Percentiles rank a stretch among this genome's conserved stretches.
Conservation (phyloP, 2,329 filamentous ascomycete species). For the Stenocarpella maydis region DNA sequence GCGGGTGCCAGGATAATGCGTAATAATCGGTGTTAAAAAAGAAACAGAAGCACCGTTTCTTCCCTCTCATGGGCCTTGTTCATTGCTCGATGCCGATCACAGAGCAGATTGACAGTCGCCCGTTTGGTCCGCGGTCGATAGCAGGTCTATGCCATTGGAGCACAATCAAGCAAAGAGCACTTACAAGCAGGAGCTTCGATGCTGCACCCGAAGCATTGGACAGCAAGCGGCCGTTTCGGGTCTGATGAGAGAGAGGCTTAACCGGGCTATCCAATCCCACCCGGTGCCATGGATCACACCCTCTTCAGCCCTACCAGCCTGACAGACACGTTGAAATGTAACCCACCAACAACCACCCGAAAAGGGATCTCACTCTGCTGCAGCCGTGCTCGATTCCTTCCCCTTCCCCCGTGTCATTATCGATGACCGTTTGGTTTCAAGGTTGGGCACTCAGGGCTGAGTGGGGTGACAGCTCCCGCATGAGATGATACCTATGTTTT, state of each 20-base stretch:
- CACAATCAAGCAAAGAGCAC: neutral
- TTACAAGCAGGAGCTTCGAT: neutral
- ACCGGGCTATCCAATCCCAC: neutral
- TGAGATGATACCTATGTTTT: constrained; percentile 6
- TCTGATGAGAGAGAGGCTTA: neutral
- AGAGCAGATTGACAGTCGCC: neutral
- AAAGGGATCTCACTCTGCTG: constrained; percentile 22
- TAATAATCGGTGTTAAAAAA: constrained; percentile 27
- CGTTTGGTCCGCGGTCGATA: no score
- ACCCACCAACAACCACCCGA: neutral
- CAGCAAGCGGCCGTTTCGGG: neutral
- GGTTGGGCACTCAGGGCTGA: neutral
- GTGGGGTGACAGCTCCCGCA: neutral
- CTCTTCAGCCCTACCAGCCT: neutral
- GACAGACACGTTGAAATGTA: constrained; percentile 2
- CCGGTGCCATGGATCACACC: neutral
- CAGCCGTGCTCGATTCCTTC: neutral
- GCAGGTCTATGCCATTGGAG: neutral
- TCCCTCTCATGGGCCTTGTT: neutral
- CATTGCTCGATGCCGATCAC: no score
- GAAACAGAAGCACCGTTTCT: neutral
- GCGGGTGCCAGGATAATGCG: constrained; percentile 33
- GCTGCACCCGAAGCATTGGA: neutral
- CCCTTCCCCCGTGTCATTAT: neutral
- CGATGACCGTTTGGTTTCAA: neutral